Percentiles rank a stretch among this genome's conserved stretches.
phyloP scores from a whole-genome alignment of 768 basidiomycete genomes.

The Hypholoma fasciculare region DNA sequence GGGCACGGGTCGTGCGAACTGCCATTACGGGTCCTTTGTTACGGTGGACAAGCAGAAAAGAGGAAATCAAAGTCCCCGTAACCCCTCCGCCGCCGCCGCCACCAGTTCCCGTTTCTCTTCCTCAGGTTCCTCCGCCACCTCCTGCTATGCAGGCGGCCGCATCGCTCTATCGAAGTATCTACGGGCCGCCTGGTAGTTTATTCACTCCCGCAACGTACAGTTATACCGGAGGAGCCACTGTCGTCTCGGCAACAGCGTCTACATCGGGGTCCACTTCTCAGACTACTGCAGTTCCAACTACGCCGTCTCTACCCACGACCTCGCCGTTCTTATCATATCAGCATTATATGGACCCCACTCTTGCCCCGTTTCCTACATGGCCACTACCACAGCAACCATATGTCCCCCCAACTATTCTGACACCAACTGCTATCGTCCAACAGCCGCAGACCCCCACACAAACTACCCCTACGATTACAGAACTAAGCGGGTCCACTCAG shows the following conservation, averaged over 20 bases:
- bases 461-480: slow-evolving; percentile 2
- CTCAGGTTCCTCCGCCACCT: slow-evolving; percentile 6
- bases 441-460: background rate
- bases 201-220: slow-evolving; percentile 26
- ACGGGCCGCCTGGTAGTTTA: slow-evolving; percentile 22
- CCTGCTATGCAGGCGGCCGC: slow-evolving; percentile 2
- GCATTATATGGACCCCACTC: slow-evolving; percentile 8
- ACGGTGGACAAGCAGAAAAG: slow-evolving; percentile 68
- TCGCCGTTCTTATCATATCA: slow-evolving; percentile 19
- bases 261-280: slow-evolving; percentile 1
- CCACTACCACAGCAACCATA: slow-evolving; percentile 15
- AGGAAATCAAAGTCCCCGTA: slow-evolving; percentile 51
- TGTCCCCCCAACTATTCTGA: slow-evolving; percentile 3
- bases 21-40: slow-evolving; percentile 65
- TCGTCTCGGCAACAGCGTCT: slow-evolving; percentile 13
- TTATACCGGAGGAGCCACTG: slow-evolving; percentile 19
- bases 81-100: slow-evolving; percentile 31
- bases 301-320: slow-evolving; percentile 10
- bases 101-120: slow-evolving; percentile 15
- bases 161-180: slow-evolving; percentile 19
- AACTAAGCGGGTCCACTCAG: background rate
- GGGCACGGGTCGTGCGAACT: slow-evolving; percentile 62
- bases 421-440: background rate
- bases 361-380: slow-evolving; percentile 23
- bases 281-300: slow-evolving; percentile 3